Percentiles rank a stretch among this genome's conserved stretches.
phyloP scores from a whole-genome alignment of 2,329 filamentous ascomycete genomes.

The Cytospora paraplurivora region DNA sequence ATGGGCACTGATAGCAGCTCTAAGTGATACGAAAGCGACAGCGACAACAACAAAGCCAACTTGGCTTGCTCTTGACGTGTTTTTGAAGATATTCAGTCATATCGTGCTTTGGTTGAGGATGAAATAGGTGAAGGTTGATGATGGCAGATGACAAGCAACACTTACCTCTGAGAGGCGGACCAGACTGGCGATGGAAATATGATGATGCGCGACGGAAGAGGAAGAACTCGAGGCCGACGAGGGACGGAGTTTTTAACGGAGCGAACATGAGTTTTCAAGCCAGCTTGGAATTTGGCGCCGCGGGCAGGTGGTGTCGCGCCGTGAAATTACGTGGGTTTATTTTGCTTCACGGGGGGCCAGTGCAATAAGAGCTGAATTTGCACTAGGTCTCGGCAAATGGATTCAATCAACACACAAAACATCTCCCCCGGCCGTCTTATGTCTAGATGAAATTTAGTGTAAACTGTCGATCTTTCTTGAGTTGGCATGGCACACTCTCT shows the following conservation, averaged over 20 bases:
- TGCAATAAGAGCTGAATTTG: not conserved
- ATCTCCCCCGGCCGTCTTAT: too few relatives aligned
- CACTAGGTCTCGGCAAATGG: not conserved
- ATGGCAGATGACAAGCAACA: slow-evolving; percentile 11
- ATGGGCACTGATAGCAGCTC: slow-evolving; percentile 8
- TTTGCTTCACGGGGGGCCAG: not conserved
- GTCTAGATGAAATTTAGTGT: too few relatives aligned
- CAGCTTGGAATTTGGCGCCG: not conserved
- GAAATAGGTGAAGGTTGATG: slow-evolving; percentile 3
- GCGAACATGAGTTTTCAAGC: slow-evolving; percentile 2
- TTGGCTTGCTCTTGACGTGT: slow-evolving; percentile 5
- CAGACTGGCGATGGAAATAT: slow-evolving; percentile 25
- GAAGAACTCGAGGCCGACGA: slow-evolving; percentile 25
- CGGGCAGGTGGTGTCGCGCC: not conserved
- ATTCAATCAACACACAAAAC: not conserved
- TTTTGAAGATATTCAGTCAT: slow-evolving; percentile 11
- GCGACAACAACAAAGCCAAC: slow-evolving; percentile 13
- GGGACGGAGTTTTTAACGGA: slow-evolving; percentile 3
- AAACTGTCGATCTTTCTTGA: too few relatives aligned
- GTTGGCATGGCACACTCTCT: too few relatives aligned
- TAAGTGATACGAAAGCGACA: slow-evolving; percentile 16
- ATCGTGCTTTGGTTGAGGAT: slow-evolving; percentile 5
- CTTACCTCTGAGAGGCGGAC: slow-evolving; percentile 21
- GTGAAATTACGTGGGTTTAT: not conserved
- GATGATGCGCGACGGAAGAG: slow-evolving; percentile 29